Conservation (phyloP, 2,329 filamentous ascomycete genomes). For the Alternaria gaisen region DNA sequence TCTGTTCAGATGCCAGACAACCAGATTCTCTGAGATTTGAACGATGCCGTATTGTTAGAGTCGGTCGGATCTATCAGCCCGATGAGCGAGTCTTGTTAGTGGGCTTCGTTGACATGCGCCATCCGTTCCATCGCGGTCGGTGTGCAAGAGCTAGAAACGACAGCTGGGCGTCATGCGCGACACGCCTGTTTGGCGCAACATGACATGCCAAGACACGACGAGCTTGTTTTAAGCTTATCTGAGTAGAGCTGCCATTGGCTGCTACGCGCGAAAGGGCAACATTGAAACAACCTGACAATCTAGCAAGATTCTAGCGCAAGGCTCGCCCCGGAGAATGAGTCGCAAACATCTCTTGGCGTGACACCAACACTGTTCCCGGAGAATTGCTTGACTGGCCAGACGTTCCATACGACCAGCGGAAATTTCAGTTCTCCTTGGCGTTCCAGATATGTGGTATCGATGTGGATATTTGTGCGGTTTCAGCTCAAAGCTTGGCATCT, state of each 20-base stretch:
- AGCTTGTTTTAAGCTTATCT: conserved; percentile 16
- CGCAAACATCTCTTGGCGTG: not conserved
- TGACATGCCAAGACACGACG: conserved; percentile 7
- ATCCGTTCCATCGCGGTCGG: not conserved
- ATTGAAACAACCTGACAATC: conserved; percentile 17
- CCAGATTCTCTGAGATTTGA: not conserved
- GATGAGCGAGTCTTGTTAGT: not conserved
- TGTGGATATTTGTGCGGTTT: conserved; percentile 19
- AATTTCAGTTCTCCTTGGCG: conserved; percentile 8
- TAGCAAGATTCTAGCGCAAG: not conserved
- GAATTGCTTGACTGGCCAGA: conserved; percentile 13
- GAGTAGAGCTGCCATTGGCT: not conserved
- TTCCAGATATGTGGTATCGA: conserved; percentile 5
- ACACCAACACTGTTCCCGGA: conserved; percentile 5
- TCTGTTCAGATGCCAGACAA: not conserved
- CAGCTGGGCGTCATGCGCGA: not conserved
- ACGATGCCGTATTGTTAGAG: not conserved
- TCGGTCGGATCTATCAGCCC: not conserved
- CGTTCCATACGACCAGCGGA: conserved; percentile 9
- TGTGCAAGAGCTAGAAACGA: not conserved
- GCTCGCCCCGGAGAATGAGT: conserved; percentile 1
- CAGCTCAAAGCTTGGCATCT: conserved; percentile 16
- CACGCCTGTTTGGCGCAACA: not conserved
- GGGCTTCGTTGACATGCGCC: not conserved
- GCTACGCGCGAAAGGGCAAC: not conserved